phyloP scores from a whole-genome alignment of 495 filamentous ascomycete species.

The Clavariopsis aquatica region DNA sequence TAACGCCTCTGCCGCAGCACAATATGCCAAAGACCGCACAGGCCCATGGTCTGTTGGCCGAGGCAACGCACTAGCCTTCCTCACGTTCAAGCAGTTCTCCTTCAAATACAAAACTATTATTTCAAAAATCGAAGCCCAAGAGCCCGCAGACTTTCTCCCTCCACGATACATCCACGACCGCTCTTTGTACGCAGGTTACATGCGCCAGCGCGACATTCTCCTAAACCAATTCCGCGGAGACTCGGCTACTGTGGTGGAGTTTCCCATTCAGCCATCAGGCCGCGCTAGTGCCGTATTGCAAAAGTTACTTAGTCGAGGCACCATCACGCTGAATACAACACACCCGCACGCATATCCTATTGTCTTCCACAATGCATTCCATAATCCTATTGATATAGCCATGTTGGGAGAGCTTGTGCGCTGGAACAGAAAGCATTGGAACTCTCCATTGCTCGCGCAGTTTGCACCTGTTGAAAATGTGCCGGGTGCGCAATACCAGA shows the following conservation, averaged over 20 bases:
- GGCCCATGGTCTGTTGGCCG: conserved; percentile 14
- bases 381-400: conserved; percentile 25
- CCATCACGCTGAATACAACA: conserved; percentile 30
- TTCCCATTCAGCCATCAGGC: conserved; percentile 1
- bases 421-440: conserved; percentile 9
- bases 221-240: not conserved
- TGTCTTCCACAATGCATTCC: conserved; percentile 23
- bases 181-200: conserved; percentile 1
- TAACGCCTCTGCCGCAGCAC: conserved; percentile 3
- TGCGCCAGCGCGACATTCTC: conserved; percentile 16
- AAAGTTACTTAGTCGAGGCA: conserved; percentile 24
- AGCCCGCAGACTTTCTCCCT: conserved; percentile 11
- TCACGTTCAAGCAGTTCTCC: conserved; percentile 1
- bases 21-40: conserved; percentile 9
- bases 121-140: conserved; percentile 1
- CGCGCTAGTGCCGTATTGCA: not conserved
- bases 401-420: conserved; percentile 13
- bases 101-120: not conserved
- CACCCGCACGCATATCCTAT: conserved; percentile 25
- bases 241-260: conserved; percentile 4
- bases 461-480: conserved; percentile 24
- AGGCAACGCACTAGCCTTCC: not conserved
- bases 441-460: not conserved
- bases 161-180: not conserved
- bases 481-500: conserved; percentile 25